Evolutionary conservation across 2,329 filamentous ascomycete genomes (phyloP).

Genomic region (Plenodomus tracheiphilus): DNA sequence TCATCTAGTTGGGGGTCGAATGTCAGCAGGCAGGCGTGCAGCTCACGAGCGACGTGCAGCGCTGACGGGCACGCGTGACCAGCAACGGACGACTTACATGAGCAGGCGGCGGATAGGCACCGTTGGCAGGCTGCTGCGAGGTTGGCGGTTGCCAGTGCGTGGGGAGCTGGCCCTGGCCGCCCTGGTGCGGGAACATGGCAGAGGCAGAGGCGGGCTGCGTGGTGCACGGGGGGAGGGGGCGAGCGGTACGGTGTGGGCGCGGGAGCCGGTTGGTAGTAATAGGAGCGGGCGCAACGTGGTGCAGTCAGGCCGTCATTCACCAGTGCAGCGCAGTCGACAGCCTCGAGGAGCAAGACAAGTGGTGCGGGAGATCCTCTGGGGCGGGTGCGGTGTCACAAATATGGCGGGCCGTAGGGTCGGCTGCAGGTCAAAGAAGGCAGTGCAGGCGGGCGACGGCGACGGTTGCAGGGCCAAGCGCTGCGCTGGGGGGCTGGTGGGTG

Average conservation of each 20-base stretch:
- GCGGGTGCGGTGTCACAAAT: conserved; percentile 38
- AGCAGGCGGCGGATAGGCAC: conserved; percentile 40
- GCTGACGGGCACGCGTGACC: conserved; percentile 1
- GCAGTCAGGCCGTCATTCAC: conserved; percentile 35
- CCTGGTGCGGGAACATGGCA: conserved; percentile 42
- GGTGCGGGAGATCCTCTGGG: conserved; percentile 30
- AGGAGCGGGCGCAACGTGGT: conserved; percentile 25
- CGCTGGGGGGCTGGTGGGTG: conserved; percentile 5
- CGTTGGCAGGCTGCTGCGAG: conserved; percentile 40
- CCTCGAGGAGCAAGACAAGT: conserved; percentile 10
- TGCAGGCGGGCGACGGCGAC: conserved; percentile 13
- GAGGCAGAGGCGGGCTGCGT: conserved; percentile 2
- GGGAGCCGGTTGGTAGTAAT: no score
- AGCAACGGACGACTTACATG: conserved; percentile 35
- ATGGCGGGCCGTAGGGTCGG: conserved; percentile 36
- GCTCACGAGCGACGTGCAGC: conserved; percentile 15
- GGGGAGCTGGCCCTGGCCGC: conserved; percentile 43
- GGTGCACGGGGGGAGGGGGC: background rate
- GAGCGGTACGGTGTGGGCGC: background rate
- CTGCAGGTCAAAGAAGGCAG: conserved; percentile 34
- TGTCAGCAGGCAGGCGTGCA: conserved; percentile 18
- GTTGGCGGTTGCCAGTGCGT: conserved; percentile 44
- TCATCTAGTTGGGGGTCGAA: conserved; percentile 33
- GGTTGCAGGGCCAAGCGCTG: conserved; percentile 13
- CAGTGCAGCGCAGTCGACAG: conserved; percentile 16